Base-by-base conservation (phyloP, 2,329 filamentous ascomycete species). In the Aspergillus brunneoviolaceus region DNA sequence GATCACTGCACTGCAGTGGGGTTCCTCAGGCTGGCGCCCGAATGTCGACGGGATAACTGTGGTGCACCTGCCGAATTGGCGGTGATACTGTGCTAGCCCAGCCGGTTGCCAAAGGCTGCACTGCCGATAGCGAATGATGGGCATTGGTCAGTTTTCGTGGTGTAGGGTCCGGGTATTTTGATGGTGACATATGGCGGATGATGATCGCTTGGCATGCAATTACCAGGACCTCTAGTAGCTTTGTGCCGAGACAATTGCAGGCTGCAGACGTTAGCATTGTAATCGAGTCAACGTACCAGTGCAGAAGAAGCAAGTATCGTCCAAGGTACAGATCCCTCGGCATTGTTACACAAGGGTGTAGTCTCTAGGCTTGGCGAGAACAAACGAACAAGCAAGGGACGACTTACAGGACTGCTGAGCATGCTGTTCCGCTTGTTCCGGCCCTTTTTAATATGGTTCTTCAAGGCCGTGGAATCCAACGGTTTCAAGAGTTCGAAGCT, bases 361-460 rank as follows among this genome's bases (percentile, higher is more conserved):
- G 57, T 60, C 61, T 35, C 59, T 56, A 59, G 60, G 48, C 67
- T 69, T 68, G 66, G 68, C 64, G 55, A 59, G 55, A 59, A 64
- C 60, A 55, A 45, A 58, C 60, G 49, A 58, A 51, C 31, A 65
- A 58, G 61, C 60, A 64, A 66, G 57, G 63, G 62, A 58, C 47
- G 56, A 88, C 91, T 80, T 87, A 96, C 92, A 74, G 94, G 94
- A 81, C 92, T 96, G 83, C 96, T 97, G 61, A 97, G 84, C 85
- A 96, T 96, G 77, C 88, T 94, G 77, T 96, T 92, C 63, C 94
- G 86, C 82, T 96, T 96, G 79, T 93, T 96, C 62, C 93, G 86
- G 63, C 93, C 93, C 81, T 97, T 98, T 82, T 99, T 99, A 78
- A 99, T 99, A 74, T 99, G 95, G 69, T 89, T 97, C 84, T 99